Evolutionary conservation across 2,329 filamentous ascomycete species (phyloP), one percentile per base, ranked within the genome.

Genomic region (Tolypocladium album): DNA sequence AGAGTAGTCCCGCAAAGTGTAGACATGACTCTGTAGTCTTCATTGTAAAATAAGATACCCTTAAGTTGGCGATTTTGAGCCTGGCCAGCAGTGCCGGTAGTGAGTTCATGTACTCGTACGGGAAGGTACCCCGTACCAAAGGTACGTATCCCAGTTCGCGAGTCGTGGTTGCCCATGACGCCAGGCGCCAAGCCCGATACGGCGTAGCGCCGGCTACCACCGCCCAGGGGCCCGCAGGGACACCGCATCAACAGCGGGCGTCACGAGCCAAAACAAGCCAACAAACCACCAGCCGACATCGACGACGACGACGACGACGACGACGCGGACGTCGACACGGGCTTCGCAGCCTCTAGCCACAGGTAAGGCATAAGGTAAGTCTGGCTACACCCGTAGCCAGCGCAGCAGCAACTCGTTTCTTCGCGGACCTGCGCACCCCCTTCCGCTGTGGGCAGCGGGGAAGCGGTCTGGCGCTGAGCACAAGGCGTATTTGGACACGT

Each of bases 211-310:
- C 57, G 57, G 56, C 62, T 64, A 63, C 61, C 60, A 63, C 59
- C 60, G 62, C 55, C 50, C 58, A 58, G 38, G 50, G 56, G 36
- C 47, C 56, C 27, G 12, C 39, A 20, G 17, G 13, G 40, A n/a
- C 52, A 58, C 60, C 59, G 61, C 61, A 63, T 61, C 61, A 61
- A 63, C 62, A 58, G 31, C n/a, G 57, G 56, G 60, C 59, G 63
- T 66, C 67, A 68, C 67, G 62, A 64, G 67, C 66, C 66, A 68
- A 67, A 68, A 67, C 67, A 68, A 59, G 57, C 59, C 59, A 62
- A 61, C 59, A 42, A 43, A 53, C 42, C 61, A 62, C 60, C 57
- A 40, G 24, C 39, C 52, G 39, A 56, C 58, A 15, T 39, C 58
- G 42, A 47, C 42, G 42, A 47, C 56, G 39, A 57, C 52, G 27